Evolutionary conservation across 139 green algal species (phyloP), one percentile per base, ranked within the genome.

Genomic region (Yamagishiella unicocca): DNA sequence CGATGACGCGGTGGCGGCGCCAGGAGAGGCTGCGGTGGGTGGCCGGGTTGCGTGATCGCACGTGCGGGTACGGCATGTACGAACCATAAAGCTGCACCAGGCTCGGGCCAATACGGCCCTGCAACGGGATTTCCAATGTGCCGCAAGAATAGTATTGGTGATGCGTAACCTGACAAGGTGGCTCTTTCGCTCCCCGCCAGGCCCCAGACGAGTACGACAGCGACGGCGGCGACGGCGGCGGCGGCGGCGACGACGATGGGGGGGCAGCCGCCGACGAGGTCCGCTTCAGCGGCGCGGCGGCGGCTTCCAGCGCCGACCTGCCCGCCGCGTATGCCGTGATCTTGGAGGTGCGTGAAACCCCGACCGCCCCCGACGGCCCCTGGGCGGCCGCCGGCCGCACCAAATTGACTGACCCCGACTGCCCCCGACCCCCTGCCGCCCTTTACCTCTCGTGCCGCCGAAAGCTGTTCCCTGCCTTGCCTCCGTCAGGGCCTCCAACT

Each of bases 401-500:
- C n/a, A n/a, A n/a, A n/a, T n/a, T n/a, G n/a, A n/a, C n/a, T n/a
- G n/a, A n/a, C n/a, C n/a, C n/a, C n/a, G n/a, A n/a, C n/a, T n/a
- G n/a, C n/a, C n/a, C n/a, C n/a, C n/a, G n/a, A n/a, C n/a, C n/a
- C n/a, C n/a, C n/a, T n/a, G n/a, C n/a, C n/a, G n/a, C n/a, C n/a
- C n/a, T n/a, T n/a, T n/a, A n/a, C n/a, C n/a, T n/a, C n/a, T n/a
- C n/a, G n/a, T n/a, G n/a, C n/a, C n/a, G n/a, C n/a, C n/a, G n/a
- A n/a, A n/a, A n/a, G n/a, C n/a, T 6, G 40, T 10, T 21, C 64
- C 64, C 29, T 42, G 17, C 35, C 67, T 40, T 2, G 6, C 10
- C 67, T 6, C 27, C 40, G 22, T 0, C 79, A 86, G 80, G 80
- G 80, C 22, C 64, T 86, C 2, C 79, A 85, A 61, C 79, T 91